Evolutionary conservation across 441 rosid genomes (phyloP).

Genomic region (Corymbia citriodora): DNA sequence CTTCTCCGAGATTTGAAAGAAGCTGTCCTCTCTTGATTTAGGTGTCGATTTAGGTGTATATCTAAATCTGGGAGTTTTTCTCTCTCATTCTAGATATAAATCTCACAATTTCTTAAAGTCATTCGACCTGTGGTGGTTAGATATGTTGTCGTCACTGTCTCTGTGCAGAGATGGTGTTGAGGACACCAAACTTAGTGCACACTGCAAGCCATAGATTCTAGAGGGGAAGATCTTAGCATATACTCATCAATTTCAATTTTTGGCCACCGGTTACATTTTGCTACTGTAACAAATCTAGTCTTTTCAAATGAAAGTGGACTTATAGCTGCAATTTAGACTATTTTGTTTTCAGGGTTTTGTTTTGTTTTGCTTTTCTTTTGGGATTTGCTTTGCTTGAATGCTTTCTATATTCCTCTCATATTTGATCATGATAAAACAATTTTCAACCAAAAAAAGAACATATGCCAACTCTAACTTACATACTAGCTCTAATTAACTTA

Average conservation of each 20-base stretch:
- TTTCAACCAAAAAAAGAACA: too few species aligned
- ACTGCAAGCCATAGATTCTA: background rate
- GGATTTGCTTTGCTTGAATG: background rate
- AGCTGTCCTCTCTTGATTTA: background rate
- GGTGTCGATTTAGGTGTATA: background rate
- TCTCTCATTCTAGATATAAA: background rate
- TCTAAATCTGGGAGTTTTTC: background rate
- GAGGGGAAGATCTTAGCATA: background rate
- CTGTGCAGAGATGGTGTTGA: rapidly evolving
- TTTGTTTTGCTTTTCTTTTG: too few species aligned
- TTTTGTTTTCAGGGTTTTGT: too few species aligned
- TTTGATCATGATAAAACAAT: too few species aligned
- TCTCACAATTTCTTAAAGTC: too few species aligned
- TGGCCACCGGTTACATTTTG: too few species aligned
- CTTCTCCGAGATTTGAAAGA: background rate
- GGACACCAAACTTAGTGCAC: background rate
- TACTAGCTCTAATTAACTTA: background rate
- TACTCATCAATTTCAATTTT: too few species aligned
- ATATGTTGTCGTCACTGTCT: too few species aligned
- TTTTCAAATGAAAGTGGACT: background rate
- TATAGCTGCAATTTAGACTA: too few species aligned
- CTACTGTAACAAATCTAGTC: background rate
- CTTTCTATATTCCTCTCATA: background rate
- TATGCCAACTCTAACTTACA: background rate
- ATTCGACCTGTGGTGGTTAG: background rate